Base-by-base conservation (phyloP, 495 filamentous ascomycete species). In the Physcia stellaris region DNA sequence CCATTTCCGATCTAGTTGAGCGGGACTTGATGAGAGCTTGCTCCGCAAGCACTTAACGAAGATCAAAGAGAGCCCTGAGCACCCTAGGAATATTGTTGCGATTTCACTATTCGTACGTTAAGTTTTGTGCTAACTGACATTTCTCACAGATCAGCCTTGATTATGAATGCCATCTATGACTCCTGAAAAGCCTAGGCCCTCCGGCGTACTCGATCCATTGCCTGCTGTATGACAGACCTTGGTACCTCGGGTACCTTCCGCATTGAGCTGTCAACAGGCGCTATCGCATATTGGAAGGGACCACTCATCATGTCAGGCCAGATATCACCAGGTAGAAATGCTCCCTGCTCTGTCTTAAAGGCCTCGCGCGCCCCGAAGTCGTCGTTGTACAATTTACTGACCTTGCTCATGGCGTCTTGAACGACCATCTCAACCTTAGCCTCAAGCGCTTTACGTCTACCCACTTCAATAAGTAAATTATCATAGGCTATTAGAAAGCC, bases 321-420 rank as follows among this genome's bases (percentile, higher is more conserved):
- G 28, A 98, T 75, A 50, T 95, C 92, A 2, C 76, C 73, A 0
- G 90, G 90, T 15, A 98, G 56, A 51, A 74, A 90, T 42, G 93
- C 83, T 2, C 86, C 86, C 15, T 87, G 74, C 42, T 94, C 83
- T 5, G 74, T 62, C 20, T 77, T 71, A 59, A 98, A 98, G 11
- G 67, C 59, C 48, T 92, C 83, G 20, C 90, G 63, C 42, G 83
- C 77, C 39, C 71, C 66, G 27, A 72, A 58, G 58, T 98, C 90
- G 23, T 68, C 69, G 39, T 80, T 76, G 41, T 81, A 71, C 17
- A 96, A 65, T 51, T 74, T 76, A 35, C 86, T 73, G 6, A 96
- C 62, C 47, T 79, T 80, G 41, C 73, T 70, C 55, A 73, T 73
- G 1, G 86, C 80, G 40, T 86, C 85, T 43, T 68, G 71, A 46